A percentile compares a stretch with the other conserved stretches of the same genome.
phyloP scores from a whole-genome alignment of 2,329 filamentous ascomycete genomes.

The Hypoxylon sp. region DNA sequence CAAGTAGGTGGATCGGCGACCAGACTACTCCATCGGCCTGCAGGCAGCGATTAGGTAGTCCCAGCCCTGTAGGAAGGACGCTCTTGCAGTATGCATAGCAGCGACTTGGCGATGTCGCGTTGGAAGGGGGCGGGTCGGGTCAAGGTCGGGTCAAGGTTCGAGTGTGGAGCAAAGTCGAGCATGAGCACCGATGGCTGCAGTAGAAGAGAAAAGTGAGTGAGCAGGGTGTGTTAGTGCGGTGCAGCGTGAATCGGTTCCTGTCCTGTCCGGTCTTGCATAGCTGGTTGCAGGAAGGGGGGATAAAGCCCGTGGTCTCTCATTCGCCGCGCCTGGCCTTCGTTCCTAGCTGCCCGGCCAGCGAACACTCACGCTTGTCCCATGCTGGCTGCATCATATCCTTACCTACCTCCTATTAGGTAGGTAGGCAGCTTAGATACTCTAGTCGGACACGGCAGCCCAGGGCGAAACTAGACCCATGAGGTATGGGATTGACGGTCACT shows the following conservation, averaged over 20 bases:
- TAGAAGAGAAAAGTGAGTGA: neutral
- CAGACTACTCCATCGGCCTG: conserved; percentile 23
- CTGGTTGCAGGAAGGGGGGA: conserved; percentile 36
- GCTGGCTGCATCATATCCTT: conserved; percentile 29
- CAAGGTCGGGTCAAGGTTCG: conserved; percentile 14
- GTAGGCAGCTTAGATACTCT: neutral
- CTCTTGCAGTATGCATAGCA: conserved; percentile 40
- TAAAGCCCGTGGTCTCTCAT: conserved; percentile 28
- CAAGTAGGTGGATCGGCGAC: conserved; percentile 22
- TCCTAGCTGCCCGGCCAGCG: conserved; percentile 38
- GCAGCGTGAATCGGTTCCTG: conserved; percentile 44
- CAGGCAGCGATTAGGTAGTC: conserved; percentile 30
- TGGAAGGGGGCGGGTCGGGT: conserved; percentile 33
- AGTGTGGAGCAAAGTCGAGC: conserved; percentile 23
- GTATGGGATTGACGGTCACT: conserved; percentile 36
- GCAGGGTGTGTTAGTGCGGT: conserved; percentile 30
- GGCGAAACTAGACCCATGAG: conserved; percentile 29
- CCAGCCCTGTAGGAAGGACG: conserved; percentile 41
- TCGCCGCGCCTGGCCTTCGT: conserved; percentile 31
- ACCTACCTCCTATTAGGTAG: neutral
- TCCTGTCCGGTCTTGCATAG: conserved; percentile 42
- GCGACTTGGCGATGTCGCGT: conserved; percentile 37
- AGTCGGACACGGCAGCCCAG: conserved; percentile 19
- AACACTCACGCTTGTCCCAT: conserved; percentile 6
- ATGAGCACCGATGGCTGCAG: neutral